These are phyloP conservation scores for Diaporthe citri DNA, from an alignment of 2,329 filamentous ascomycete species.

Conservation along the genomic window DNA sequence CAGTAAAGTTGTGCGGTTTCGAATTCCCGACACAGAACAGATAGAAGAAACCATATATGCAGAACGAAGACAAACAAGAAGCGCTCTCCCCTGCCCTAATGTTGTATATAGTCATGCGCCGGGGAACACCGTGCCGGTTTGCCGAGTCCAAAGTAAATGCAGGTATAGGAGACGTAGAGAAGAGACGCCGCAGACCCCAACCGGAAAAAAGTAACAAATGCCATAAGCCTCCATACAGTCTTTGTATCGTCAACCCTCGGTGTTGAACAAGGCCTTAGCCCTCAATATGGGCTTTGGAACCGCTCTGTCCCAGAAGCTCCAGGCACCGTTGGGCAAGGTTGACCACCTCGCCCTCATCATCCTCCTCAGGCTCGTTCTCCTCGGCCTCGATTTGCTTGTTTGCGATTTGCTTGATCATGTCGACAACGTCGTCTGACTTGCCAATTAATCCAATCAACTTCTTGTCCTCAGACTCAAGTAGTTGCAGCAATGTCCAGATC, in stretches of 20 bases:
- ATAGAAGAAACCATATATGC: slow-evolving; percentile 33
- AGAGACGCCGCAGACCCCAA: slow-evolving; percentile 40
- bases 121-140: slow-evolving; percentile 56
- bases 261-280: slow-evolving; percentile 61
- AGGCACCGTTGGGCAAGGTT: slow-evolving; percentile 90
- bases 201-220: slow-evolving; percentile 37
- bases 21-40: slow-evolving; percentile 27
- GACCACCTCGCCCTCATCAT: slow-evolving; percentile 93
- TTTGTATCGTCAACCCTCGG: slow-evolving; percentile 22
- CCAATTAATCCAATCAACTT: slow-evolving; percentile 89
- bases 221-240: slow-evolving; percentile 31
- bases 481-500: slow-evolving; percentile 95
- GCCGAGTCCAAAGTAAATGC: slow-evolving; percentile 53
- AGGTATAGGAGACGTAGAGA: slow-evolving; percentile 48
- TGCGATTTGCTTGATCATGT: slow-evolving; percentile 91
- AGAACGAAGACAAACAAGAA: slow-evolving; percentile 42
- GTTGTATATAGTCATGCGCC: slow-evolving; percentile 53
- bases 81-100: slow-evolving; percentile 38
- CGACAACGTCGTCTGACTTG: slow-evolving; percentile 90
- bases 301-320: slow-evolving; percentile 83
- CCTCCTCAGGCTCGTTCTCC: slow-evolving; percentile 87
- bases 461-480: slow-evolving; percentile 95
- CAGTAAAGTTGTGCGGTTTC: slow-evolving; percentile 30
- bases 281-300: slow-evolving; percentile 85
- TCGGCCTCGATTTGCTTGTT: slow-evolving; percentile 91